A percentile compares a stretch with the other conserved stretches of the same genome.
Conservation (phyloP, 73 alveolate genomes). For the Tetrahymena elliotti region DNA sequence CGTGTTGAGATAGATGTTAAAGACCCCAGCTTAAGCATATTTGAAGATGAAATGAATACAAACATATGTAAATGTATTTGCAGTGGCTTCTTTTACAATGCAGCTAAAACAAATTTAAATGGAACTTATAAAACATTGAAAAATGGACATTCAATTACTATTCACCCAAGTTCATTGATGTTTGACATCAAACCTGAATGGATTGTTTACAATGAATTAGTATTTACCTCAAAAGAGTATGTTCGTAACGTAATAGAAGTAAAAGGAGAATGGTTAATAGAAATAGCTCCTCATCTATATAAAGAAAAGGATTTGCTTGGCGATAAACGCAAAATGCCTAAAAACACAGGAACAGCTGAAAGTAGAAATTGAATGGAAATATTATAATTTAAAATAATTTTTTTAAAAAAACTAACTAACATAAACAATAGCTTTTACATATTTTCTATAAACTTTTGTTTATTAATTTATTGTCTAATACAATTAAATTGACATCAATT, state of each 20-base stretch:
- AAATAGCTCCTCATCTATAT: constrained; percentile 96
- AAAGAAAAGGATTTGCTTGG: constrained; percentile 6
- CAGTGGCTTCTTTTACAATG: constrained; percentile 97
- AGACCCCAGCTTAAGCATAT: constrained; percentile 48
- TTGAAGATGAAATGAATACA: constrained; percentile 6
- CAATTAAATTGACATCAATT: too few relatives aligned
- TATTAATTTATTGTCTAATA: too few relatives aligned
- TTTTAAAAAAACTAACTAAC: too few relatives aligned
- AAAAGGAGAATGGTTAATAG: constrained; percentile 96
- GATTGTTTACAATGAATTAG: constrained; percentile 97
- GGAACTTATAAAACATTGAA: constrained; percentile 96
- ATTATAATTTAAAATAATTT: too few relatives aligned
- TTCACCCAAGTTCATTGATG: constrained; percentile 76
- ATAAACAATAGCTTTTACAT: too few relatives aligned
- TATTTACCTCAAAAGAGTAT: constrained; percentile 95
- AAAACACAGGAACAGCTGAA: neutral
- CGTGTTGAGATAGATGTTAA: constrained; percentile 84
- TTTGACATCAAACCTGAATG: constrained; percentile 80
- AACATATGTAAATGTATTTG: constrained; percentile 40
- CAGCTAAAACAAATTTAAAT: constrained; percentile 89
- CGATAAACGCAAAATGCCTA: neutral
- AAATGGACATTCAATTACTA: constrained; percentile 82
- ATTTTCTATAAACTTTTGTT: too few relatives aligned
- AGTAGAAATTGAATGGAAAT: neutral
- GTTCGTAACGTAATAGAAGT: constrained; percentile 94